Evolutionary conservation across 2,329 filamentous ascomycete genomes (phyloP).

Genomic region (Colletotrichum spinosum): DNA sequence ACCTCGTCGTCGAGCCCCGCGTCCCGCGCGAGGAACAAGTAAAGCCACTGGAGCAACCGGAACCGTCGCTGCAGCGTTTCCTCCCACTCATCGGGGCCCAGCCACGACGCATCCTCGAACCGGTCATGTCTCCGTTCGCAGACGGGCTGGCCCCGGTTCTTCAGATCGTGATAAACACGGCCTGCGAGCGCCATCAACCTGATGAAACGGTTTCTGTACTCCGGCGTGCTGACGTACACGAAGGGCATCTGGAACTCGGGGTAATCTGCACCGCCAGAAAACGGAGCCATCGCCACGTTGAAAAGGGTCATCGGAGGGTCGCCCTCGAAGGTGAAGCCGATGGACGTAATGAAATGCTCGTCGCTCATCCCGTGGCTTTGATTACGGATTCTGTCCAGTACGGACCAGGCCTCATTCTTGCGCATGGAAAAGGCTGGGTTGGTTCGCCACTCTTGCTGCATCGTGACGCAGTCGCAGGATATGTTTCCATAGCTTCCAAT

Average conservation of each 20-base stretch:
- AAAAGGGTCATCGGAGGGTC: too few relatives aligned
- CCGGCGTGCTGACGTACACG: too few relatives aligned
- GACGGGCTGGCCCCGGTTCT: not conserved
- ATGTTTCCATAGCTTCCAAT: not conserved
- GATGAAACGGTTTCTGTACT: too few relatives aligned
- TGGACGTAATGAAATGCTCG: not conserved
- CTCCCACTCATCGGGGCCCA: constrained; percentile 10
- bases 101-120: constrained; percentile 4
- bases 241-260: too few relatives aligned
- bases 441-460: constrained; percentile 24
- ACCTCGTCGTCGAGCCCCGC: constrained; percentile 26
- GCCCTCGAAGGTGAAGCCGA: not conserved
- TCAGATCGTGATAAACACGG: not conserved
- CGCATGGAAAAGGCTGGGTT: constrained; percentile 21
- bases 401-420: constrained; percentile 23
- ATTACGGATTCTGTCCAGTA: constrained; percentile 1
- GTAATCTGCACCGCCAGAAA: too few relatives aligned
- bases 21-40: constrained; percentile 25
- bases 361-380: not conserved
- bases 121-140: not conserved
- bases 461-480: constrained; percentile 17
- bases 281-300: too few relatives aligned
- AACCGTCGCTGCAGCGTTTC: constrained; percentile 4
- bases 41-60: constrained; percentile 17
- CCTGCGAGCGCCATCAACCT: not conserved